Base-by-base conservation (phyloP, 495 filamentous ascomycete species). In the Hypoxylon fuscum region DNA sequence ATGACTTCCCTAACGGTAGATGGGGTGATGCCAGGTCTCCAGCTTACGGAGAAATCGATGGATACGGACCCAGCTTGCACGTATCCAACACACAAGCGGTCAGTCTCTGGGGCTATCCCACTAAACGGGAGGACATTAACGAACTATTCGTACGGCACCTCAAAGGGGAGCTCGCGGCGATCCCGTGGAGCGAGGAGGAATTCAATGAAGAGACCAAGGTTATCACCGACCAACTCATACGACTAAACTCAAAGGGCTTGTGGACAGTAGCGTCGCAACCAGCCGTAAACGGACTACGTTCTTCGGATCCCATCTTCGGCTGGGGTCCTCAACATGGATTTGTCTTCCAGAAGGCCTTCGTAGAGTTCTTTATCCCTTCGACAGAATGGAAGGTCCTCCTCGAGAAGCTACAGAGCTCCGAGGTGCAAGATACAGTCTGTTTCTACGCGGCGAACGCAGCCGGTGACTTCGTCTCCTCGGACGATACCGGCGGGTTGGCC, bases 261-360 rank as follows among this genome's bases (percentile, higher is more conserved):
- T 97, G 93, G 96, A 96, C 92, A 3, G 85, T 98, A 10, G 95
- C 95, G 18, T 95, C 90, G n/a, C 95, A 98, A 69, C 95, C 95
- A 20, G 92, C 95, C 27, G 91, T 97, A 20, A 94, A 97, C 68
- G 92, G 92, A 27, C 74, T 92, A 5, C 83, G 81, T 32, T 92
- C 87, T 55, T 83, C 83, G 51, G 85, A 98, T 72, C 73, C 80
- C n/a, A 80, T 90, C 49, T 96, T 96, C 72, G 95, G 95, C 54
- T 98, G 95, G 95, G 95, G 95, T 10, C 95, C 95, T 0, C 85
- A 84, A 35, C 87, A 92, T 61, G 95, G 95, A 2, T 98, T 96
- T 73, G 92, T 98, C 46, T 98, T 97, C 80, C 95, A 98, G 68
- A 98, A 98, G 75, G 88, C 95, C 0, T 98, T 98, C 71, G 92